Conservation (phyloP, 306 rosid species). For the Medicago arabica region DNA sequence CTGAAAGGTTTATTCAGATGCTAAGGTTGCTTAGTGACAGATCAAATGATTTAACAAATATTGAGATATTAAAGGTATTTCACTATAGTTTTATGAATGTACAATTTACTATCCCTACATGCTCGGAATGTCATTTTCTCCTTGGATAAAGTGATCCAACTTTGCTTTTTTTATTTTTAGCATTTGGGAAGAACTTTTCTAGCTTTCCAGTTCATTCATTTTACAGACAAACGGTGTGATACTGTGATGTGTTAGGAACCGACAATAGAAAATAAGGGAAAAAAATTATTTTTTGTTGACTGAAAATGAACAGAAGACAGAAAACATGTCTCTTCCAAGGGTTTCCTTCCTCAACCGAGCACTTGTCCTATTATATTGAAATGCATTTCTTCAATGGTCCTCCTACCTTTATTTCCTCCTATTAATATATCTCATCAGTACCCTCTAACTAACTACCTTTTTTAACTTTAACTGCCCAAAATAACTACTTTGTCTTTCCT, state of each 20-base stretch:
- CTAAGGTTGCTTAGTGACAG: slow-evolving; percentile 95
- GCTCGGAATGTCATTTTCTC: slow-evolving; percentile 17
- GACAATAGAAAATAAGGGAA: neutral
- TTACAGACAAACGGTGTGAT: slow-evolving; percentile 6
- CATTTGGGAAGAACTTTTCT: slow-evolving; percentile 31
- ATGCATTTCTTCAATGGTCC: neutral
- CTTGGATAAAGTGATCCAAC: slow-evolving; percentile 3
- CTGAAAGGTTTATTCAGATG: slow-evolving; percentile 97
- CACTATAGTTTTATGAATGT: slow-evolving; percentile 35
- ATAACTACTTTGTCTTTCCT: neutral
- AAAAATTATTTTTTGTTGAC: neutral
- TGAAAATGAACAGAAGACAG: neutral
- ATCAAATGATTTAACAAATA: slow-evolving; percentile 82
- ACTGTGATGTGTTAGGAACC: slow-evolving; percentile 19
- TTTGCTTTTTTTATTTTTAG: neutral
- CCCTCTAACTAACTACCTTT: slow-evolving; percentile 23
- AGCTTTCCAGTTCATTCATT: slow-evolving; percentile 21
- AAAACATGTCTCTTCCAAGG: slow-evolving; percentile 2
- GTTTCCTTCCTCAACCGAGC: neutral
- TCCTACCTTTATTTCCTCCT: slow-evolving; percentile 14
- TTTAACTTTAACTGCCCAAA: neutral
- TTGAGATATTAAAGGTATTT: slow-evolving; percentile 93
- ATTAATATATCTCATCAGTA: neutral
- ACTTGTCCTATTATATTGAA: neutral
- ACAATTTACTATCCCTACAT: slow-evolving; percentile 27